Percentiles rank a stretch among this genome's conserved stretches.
Evolutionary conservation across 2,329 filamentous ascomycete species (phyloP).

Genomic region (Alternaria triticina): DNA sequence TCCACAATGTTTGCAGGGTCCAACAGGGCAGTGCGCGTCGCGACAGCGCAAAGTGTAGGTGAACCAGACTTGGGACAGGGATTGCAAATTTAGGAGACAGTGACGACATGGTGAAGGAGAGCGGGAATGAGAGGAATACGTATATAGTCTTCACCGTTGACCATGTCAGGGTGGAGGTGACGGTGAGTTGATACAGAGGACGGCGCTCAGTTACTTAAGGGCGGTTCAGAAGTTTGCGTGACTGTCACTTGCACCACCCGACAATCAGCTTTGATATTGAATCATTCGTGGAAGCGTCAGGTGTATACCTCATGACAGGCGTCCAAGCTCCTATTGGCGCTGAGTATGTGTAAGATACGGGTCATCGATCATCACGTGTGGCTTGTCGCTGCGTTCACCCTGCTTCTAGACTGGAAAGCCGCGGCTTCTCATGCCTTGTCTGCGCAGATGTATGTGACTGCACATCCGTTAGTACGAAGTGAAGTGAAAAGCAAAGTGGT

Average conservation of each 20-base stretch:
- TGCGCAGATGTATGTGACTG: conserved; percentile 43
- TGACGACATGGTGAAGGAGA: neutral
- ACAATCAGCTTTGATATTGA: neutral
- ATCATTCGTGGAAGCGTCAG: neutral
- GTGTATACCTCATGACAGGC: neutral
- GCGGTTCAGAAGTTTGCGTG: neutral
- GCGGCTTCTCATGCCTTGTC: conserved; percentile 29
- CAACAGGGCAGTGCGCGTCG: neutral
- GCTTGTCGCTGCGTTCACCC: neutral
- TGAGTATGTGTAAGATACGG: neutral
- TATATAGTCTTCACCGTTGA: neutral
- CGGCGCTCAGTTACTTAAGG: neutral
- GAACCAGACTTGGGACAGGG: neutral
- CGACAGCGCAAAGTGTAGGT: neutral
- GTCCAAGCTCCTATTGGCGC: neutral
- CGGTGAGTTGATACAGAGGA: neutral
- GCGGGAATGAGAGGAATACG: neutral
- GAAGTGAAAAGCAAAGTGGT: neutral
- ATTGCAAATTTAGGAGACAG: neutral
- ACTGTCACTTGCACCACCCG: neutral
- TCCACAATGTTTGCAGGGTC: neutral
- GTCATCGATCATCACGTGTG: neutral
- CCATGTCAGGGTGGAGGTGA: neutral
- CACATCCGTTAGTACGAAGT: conserved; percentile 12
- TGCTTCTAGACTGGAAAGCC: neutral